These are phyloP conservation scores for Tolypocladium endophyticum DNA, from an alignment of 2,329 filamentous ascomycete genomes.

Conservation along the genomic window DNA sequence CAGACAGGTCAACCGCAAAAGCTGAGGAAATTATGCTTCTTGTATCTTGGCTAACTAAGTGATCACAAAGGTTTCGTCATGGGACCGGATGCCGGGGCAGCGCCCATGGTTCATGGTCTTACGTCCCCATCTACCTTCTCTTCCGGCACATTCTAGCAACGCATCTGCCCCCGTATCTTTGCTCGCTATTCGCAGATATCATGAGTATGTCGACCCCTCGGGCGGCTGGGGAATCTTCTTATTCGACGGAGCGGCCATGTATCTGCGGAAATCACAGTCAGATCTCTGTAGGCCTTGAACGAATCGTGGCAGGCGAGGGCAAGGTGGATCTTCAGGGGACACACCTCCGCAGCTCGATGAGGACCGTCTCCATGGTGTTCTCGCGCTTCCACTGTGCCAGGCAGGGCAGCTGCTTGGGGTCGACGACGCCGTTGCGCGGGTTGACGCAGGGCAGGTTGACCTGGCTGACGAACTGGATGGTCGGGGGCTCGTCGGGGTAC, in stretches of 20 bases:
- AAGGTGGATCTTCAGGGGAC: neutral
- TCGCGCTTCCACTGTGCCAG: slow-evolving; percentile 85
- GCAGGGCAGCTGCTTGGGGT: slow-evolving; percentile 73
- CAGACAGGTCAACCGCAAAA: neutral
- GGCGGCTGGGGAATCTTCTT: slow-evolving; percentile 94
- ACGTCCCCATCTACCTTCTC: neutral
- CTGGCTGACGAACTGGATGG: slow-evolving; percentile 85
- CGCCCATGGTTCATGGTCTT: neutral
- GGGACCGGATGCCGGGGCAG: neutral
- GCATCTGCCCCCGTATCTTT: neutral
- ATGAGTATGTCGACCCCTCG: slow-evolving; percentile 57
- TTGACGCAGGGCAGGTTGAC: slow-evolving; percentile 96
- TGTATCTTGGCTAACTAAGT: neutral
- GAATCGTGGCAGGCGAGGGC: neutral
- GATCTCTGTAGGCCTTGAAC: neutral
- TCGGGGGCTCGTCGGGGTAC: slow-evolving; percentile 83
- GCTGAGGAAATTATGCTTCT: neutral
- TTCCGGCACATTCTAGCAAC: neutral
- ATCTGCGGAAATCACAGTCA: slow-evolving; percentile 38
- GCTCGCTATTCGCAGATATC: slow-evolving; percentile 2
- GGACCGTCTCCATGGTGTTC: slow-evolving; percentile 88
- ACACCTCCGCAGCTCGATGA: slow-evolving; percentile 75
- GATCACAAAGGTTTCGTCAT: neutral
- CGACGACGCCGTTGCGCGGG: slow-evolving; percentile 68
- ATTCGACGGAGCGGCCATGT: slow-evolving; percentile 83